Evolutionary conservation across 2,329 filamentous ascomycete species (phyloP).

Genomic region (Mycosphaerella sp.): DNA sequence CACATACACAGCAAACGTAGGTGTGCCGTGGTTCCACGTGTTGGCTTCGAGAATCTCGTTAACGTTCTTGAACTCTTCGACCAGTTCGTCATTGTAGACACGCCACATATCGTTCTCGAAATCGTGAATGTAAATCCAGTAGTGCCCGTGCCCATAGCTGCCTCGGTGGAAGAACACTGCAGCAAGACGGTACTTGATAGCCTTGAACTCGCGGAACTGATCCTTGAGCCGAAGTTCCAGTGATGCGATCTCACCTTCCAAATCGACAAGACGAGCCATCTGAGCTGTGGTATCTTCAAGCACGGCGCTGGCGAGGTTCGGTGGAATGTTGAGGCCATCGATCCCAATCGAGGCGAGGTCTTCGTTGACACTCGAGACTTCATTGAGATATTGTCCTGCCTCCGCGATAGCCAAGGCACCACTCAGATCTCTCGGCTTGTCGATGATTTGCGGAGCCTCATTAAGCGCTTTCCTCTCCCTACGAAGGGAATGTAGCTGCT

Average conservation of each 20-base stretch:
- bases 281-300: conserved; percentile 42
- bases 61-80: conserved; percentile 54
- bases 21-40: conserved; percentile 60
- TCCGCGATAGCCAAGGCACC: conserved; percentile 28
- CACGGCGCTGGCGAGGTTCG: conserved; percentile 39
- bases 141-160: conserved; percentile 63
- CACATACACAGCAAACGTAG: conserved; percentile 81
- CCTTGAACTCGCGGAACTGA: conserved; percentile 58
- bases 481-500: conserved; percentile 44
- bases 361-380: conserved; percentile 38
- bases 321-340: conserved; percentile 41
- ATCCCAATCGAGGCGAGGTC: conserved; percentile 31
- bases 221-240: conserved; percentile 47
- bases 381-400: conserved; percentile 40
- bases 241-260: conserved; percentile 39
- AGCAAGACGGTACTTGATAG: conserved; percentile 73
- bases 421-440: conserved; percentile 18
- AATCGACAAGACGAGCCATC: conserved; percentile 41
- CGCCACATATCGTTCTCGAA: conserved; percentile 77
- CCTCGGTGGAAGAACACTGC: conserved; percentile 90
- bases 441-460: conserved; percentile 16
- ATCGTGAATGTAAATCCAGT: conserved; percentile 95
- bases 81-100: conserved; percentile 85
- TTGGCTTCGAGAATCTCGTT: conserved; percentile 64
- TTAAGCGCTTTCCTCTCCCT: conserved; percentile 29